Base-by-base conservation (phyloP, 352 stramenopile genomes). In the Globisporangium abappressorium region DNA sequence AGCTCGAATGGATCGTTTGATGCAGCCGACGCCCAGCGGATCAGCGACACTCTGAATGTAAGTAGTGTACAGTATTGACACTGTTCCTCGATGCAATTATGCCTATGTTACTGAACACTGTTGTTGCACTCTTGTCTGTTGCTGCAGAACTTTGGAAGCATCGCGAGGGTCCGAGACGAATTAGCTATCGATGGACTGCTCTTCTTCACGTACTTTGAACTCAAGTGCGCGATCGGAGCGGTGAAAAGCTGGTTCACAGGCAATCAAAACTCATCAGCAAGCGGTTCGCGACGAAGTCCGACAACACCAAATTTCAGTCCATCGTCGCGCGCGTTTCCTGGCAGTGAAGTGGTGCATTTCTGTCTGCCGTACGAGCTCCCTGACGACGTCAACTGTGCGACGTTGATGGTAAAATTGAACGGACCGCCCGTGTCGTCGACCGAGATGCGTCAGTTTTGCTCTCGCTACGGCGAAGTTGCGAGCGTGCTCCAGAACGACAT, bases 141-240 rank as follows among this genome's bases (percentile, higher is more conserved):
- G 9, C 18, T 65, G 34, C 68, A 95, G 88, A 80, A 72, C 38
- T 92, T 88, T 65, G 88, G 88, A 0, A 72, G 65, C n/a, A 47
- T 94, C 15, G 85, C 83, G 1, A 75, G 72, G 3, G 74, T 79
- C 49, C 75, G 81, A 5, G 59, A 77, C 34, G 82, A 90, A 24
- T 75, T 94, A 43, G 77, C 77, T 3, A 53, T 28, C 2, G 69
- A 88, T 1, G 85, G 85, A 0, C 62, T 95, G 24, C 67, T 95
- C 9, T 90, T 94, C 59, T 89, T 79, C 66, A 93, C 85, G 51
- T 95, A 85, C 57, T 89, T 80, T 60, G 80, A 93, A 65, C 77
- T 92, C 24, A 80, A 83, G 57, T 80, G 76, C 49, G 85, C 88
- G n/a, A 80, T 92, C 15, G 72, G 70, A 0, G 79, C 80, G 0